Percentiles rank a stretch among this genome's conserved stretches.
phyloP scores from a whole-genome alignment of 257 asterid genomes.

The Solanum tarapatanum region DNA sequence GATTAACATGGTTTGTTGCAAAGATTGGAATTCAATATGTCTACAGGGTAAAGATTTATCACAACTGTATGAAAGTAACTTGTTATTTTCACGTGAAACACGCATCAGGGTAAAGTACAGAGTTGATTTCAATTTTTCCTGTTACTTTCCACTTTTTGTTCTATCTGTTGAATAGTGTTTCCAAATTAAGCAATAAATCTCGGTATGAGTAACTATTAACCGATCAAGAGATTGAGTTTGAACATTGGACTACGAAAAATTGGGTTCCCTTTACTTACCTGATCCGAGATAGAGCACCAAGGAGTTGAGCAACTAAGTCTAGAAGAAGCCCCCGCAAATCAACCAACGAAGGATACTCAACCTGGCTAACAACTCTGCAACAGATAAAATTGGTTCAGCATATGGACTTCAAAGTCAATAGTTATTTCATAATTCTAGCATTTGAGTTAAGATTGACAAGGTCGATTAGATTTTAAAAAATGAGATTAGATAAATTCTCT shows the following conservation, averaged over 20 bases:
- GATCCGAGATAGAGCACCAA: slow-evolving; percentile 94
- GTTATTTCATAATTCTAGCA: neutral
- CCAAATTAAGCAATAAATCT: neutral
- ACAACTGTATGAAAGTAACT: neutral
- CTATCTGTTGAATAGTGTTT: neutral
- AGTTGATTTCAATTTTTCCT: neutral
- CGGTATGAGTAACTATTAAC: neutral
- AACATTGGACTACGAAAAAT: neutral
- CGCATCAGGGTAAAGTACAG: neutral
- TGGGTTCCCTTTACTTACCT: slow-evolving; percentile 36
- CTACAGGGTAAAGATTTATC: neutral
- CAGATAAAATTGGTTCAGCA: slow-evolving; percentile 7
- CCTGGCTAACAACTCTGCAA: slow-evolving; percentile 96
- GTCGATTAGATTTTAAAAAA: neutral
- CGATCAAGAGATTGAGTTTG: neutral
- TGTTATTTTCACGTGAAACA: neutral
- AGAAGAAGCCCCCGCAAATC: slow-evolving; percentile 98
- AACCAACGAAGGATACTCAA: slow-evolving; percentile 94
- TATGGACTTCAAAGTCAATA: neutral
- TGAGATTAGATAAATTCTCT: neutral
- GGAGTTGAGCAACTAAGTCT: slow-evolving; percentile 99
- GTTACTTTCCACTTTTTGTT: neutral
- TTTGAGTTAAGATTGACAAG: neutral
- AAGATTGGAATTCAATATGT: neutral
- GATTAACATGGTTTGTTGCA: neutral